Percentiles rank a stretch among this genome's conserved stretches.
Evolutionary conservation across 495 filamentous ascomycete genomes (phyloP).

Genomic region (Talaromyces nanjingensis): DNA sequence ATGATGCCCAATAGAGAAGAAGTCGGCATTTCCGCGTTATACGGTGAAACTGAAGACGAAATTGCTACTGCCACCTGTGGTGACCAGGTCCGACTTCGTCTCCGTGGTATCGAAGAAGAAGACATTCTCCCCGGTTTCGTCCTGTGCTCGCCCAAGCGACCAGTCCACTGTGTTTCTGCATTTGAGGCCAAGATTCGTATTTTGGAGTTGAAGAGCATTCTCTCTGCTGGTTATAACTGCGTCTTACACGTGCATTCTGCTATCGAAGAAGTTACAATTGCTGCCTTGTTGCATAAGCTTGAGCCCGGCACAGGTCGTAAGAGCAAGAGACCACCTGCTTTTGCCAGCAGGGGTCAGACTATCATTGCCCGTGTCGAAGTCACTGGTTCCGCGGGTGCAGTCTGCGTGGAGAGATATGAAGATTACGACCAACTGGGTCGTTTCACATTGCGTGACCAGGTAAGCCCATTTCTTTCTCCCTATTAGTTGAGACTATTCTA

Average conservation of each 20-base stretch:
- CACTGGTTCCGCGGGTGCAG: conserved; percentile 70
- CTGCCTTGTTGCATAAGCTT: conserved; percentile 80
- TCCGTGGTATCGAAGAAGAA: conserved; percentile 94
- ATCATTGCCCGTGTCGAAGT: conserved; percentile 92
- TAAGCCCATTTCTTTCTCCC: conserved; percentile 27
- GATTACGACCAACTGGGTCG: conserved; percentile 92
- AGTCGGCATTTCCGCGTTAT: conserved; percentile 72
- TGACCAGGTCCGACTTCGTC: conserved; percentile 88
- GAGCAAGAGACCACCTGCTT: conserved; percentile 86
- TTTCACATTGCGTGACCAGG: conserved; percentile 92
- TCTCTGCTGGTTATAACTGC: conserved; percentile 84
- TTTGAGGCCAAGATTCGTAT: conserved; percentile 97
- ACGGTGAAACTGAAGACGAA: conserved; percentile 96
- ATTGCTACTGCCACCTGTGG: conserved; percentile 71
- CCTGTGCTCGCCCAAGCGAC: conserved; percentile 82
- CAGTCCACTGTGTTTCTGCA: conserved; percentile 78
- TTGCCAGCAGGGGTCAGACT: conserved; percentile 84
- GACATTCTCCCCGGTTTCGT: conserved; percentile 97
- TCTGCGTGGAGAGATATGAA: conserved; percentile 89
- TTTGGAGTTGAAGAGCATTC: conserved; percentile 90
- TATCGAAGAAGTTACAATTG: conserved; percentile 91
- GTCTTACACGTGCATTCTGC: conserved; percentile 87
- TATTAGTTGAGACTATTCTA: conserved; percentile 9
- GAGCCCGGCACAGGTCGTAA: conserved; percentile 94
- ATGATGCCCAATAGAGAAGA: conserved; percentile 94